Base-by-base conservation (phyloP, 176 grass and related monocot genomes). In the Hsuehochloa calcarea region DNA sequence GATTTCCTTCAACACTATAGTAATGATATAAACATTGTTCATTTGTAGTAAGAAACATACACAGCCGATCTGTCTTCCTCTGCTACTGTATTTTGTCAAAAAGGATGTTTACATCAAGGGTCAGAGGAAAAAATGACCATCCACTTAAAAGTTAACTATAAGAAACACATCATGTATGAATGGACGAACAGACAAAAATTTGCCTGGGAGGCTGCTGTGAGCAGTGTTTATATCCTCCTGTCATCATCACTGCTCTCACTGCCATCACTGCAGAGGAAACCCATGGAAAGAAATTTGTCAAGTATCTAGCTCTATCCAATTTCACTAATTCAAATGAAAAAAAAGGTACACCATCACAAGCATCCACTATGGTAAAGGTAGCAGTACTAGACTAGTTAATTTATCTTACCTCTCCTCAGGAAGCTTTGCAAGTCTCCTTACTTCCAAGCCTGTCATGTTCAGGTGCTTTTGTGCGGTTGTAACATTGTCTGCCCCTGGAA, bases 371-470 rank as follows among this genome's bases (percentile, higher is more conserved):
- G 19, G 17, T 45, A 54, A 61, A 25, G 45, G 35, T 16, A 50
- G 38, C 23, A 20, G 19, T 35, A 75, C 46, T 78, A 76, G 20
- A 29, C 66, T 41, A 85, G 63, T 14, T 49, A 74, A 73, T n/a
- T 43, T 77, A 50, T 37, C 60, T 65, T 89, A 98, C 93, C 93
- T 96, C 80, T 92, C 91, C 82, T 96, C 93, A 31, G 81, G 89
- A 92, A 99, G 88, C 83, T 99, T 99, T 61, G 96, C 89, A 39
- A 99, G 89, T 86, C 92, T 99, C 82, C 89, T 90, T 75, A 90
- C 90, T 91, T 99, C 96, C 86, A 99, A 95, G 55, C 96, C 90
- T 59, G 93, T 94, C 76, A 99, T 94, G 80, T 93, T 95, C 9
- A 98, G 89, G 81, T 94, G 85, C 29, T 93, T 93, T 46, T 95